These are phyloP conservation scores for Rubia yunnanensis DNA, from an alignment of 257 asterid genomes.

Conservation along the genomic window DNA sequence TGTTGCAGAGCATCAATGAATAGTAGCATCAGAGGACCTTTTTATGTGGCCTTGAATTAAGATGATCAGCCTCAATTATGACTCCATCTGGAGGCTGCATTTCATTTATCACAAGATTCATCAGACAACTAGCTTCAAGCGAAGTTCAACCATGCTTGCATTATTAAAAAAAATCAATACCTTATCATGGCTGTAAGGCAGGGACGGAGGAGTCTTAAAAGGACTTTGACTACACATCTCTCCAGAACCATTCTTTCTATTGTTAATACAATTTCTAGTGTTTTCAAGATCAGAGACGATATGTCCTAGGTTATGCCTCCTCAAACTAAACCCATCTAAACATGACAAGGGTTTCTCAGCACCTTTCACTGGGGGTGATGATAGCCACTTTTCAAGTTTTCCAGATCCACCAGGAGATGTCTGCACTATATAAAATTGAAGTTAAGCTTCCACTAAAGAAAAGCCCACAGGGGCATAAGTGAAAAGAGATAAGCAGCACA, in stretches of 20 bases:
- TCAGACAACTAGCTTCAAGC: constrained; percentile 10
- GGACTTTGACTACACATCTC: constrained; percentile 56
- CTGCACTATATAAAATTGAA: constrained; percentile 26
- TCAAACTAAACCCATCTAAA: constrained; percentile 29
- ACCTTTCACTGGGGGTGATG: constrained; percentile 56
- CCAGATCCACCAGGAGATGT: constrained; percentile 46
- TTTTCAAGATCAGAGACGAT: constrained; percentile 27
- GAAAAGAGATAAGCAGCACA: constrained; percentile 1
- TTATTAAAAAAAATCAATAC: constrained; percentile 29
- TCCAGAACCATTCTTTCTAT: constrained; percentile 30
- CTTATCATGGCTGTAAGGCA: constrained; percentile 66
- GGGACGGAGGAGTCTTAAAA: constrained; percentile 82
- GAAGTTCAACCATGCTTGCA: constrained; percentile 11
- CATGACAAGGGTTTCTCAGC: constrained; percentile 38
- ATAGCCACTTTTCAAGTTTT: constrained; percentile 62
- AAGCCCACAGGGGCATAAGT: constrained; percentile 5
- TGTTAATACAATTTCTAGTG: constrained; percentile 13
- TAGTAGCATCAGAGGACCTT: constrained; percentile 48
- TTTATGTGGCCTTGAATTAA: constrained; percentile 70
- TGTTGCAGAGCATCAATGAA: constrained; percentile 11
- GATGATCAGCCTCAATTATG: constrained; percentile 38
- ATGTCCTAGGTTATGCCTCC: constrained; percentile 21
- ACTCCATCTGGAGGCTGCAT: constrained; percentile 47
- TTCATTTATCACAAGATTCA: constrained; percentile 17
- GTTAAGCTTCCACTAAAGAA: constrained; percentile 9